A percentile compares a stretch with the other conserved stretches of the same genome.
Conservation (phyloP, 164 flowering plant genomes). For the Stephania yunnanensis region DNA sequence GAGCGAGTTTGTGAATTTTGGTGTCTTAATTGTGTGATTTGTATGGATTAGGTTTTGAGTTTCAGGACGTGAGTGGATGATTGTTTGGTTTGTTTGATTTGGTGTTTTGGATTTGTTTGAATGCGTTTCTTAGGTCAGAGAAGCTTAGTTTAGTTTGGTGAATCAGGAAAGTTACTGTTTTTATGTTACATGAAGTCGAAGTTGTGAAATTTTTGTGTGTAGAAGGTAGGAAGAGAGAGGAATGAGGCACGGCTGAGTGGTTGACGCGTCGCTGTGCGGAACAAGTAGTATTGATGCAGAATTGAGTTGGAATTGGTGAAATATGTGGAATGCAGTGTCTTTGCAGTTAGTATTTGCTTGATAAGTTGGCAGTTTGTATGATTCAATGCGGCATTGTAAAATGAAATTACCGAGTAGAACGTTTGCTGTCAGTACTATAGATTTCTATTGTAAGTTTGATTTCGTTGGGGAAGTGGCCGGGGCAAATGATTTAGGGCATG, state of each 20-base stretch:
- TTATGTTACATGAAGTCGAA: not conserved
- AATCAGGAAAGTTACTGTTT: not conserved
- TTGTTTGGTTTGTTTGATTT: not conserved
- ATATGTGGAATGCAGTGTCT: not conserved
- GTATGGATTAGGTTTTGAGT: conserved; percentile 1
- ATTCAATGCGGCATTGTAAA: not conserved
- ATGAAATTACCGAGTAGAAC: not conserved
- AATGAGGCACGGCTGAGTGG: not conserved
- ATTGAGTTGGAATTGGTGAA: not conserved
- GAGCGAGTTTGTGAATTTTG: too few relatives aligned
- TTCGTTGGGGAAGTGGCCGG: not conserved
- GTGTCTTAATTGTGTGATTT: not conserved
- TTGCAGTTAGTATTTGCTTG: not conserved
- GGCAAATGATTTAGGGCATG: not conserved
- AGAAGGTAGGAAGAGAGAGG: not conserved
- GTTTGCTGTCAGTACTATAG: not conserved
- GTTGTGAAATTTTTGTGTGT: not conserved
- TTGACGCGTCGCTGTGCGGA: not conserved
- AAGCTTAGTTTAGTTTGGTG: not conserved
- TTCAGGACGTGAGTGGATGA: not conserved
- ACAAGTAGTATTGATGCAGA: not conserved
- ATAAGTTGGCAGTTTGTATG: not conserved
- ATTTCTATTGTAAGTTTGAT: not conserved
- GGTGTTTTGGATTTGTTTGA: not conserved
- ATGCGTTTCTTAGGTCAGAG: not conserved